phyloP scores from a whole-genome alignment of 106 monocot genomes.

The Dioscorea alata region DNA sequence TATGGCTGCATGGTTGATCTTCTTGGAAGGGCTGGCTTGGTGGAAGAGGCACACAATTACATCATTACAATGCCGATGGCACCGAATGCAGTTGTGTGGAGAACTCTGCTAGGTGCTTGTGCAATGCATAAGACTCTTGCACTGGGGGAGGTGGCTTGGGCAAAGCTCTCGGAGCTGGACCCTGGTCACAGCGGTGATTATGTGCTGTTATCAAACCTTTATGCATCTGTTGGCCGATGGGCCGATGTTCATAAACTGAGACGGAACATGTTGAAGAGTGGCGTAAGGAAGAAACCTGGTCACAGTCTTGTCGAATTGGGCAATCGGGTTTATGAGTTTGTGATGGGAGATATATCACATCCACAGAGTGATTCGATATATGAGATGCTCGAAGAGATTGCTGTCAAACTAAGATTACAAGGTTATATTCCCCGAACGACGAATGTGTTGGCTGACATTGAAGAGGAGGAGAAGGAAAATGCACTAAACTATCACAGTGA shows the following conservation, averaged over 20 bases:
- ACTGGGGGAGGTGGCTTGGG: constrained; percentile 48
- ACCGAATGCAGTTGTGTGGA: constrained; percentile 76
- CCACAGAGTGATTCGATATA: constrained; percentile 38
- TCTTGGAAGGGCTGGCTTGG: constrained; percentile 61
- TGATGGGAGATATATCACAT: constrained; percentile 57
- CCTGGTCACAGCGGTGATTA: constrained; percentile 85
- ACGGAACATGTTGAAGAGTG: constrained; percentile 49
- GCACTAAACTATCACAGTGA: constrained; percentile 58
- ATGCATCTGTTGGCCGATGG: constrained; percentile 50
- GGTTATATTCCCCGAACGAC: constrained; percentile 33
- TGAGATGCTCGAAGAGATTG: constrained; percentile 49
- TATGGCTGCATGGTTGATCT: constrained; percentile 88
- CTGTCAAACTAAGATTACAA: constrained; percentile 28
- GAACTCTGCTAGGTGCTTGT: constrained; percentile 74
- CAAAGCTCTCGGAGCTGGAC: constrained; percentile 41
- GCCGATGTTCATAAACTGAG: constrained; percentile 48
- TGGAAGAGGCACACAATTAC: constrained; percentile 57
- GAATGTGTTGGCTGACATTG: constrained; percentile 51
- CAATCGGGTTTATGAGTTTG: constrained; percentile 36
- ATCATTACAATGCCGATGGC: constrained; percentile 54
- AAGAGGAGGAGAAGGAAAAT: constrained; percentile 66
- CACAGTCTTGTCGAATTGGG: constrained; percentile 58
- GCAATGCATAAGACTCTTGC: constrained; percentile 61
- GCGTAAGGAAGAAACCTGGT: constrained; percentile 75
- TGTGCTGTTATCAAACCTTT: constrained; percentile 75